These are phyloP conservation scores for Candida patagonica DNA, from an alignment of 805 yeast genomes.

Conservation along the genomic window DNA sequence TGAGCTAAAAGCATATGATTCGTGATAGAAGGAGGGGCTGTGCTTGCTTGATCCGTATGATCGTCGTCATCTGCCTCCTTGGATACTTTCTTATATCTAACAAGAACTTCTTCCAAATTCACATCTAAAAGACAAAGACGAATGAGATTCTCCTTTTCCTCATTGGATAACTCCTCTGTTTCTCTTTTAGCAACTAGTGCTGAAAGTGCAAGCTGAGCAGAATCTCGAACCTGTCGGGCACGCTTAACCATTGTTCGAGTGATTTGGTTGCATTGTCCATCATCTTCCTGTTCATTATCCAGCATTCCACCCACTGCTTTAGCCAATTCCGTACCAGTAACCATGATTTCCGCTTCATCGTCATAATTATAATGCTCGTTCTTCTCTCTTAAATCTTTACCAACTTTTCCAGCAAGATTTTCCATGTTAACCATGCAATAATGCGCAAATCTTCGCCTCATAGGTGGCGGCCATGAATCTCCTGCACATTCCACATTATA, in stretches of 20 bases:
- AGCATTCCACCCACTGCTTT: constrained; percentile 19
- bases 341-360: constrained; percentile 29
- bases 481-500: constrained; percentile 61
- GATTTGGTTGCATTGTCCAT: constrained; percentile 16
- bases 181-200: constrained; percentile 51
- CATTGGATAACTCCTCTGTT: constrained; percentile 44
- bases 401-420: constrained; percentile 11
- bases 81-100: constrained; percentile 16
- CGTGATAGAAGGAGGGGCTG: constrained; percentile 1
- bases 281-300: constrained; percentile 9
- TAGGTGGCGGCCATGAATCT: constrained; percentile 47
- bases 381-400: constrained; percentile 25
- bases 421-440: constrained; percentile 71
- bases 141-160: constrained; percentile 68
- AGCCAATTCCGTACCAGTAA: constrained; percentile 17
- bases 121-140: constrained; percentile 62
- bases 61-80: neutral
- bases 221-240: constrained; percentile 32
- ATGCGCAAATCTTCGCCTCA: constrained; percentile 65
- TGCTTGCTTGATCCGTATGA: neutral
- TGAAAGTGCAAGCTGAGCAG: constrained; percentile 42
- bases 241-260: constrained; percentile 29
- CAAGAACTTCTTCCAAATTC: constrained; percentile 48
- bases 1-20: constrained; percentile 1
- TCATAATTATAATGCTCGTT: constrained; percentile 22